phyloP scores from a whole-genome alignment of 345 rosid genomes.

The Zanthoxylum bungeanum region DNA sequence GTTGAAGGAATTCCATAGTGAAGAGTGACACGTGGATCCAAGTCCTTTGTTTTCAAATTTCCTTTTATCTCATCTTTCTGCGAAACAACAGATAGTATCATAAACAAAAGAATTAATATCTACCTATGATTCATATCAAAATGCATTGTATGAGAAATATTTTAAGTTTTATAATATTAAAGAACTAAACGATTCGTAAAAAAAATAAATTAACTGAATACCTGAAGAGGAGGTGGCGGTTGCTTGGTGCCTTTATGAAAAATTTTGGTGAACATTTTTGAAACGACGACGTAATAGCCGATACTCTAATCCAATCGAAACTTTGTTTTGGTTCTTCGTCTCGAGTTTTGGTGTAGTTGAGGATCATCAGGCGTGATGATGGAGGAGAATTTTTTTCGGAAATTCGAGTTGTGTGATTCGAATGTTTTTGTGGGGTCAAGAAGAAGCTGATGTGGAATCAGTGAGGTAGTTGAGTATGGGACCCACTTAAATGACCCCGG shows the following conservation, averaged over 20 bases:
- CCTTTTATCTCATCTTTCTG: constrained; percentile 23
- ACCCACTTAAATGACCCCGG: not conserved
- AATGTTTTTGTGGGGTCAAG: not conserved
- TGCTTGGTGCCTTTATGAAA: constrained; percentile 37
- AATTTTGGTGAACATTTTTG: constrained; percentile 50
- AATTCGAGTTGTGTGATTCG: not conserved
- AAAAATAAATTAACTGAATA: not conserved
- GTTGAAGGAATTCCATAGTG: constrained; percentile 87
- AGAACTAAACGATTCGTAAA: not conserved
- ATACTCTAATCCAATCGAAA: not conserved
- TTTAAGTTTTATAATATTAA: not conserved
- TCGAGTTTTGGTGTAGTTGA: not conserved
- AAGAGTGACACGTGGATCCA: constrained; percentile 49
- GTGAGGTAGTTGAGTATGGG: not conserved
- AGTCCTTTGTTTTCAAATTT: constrained; percentile 33
- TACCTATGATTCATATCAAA: no score
- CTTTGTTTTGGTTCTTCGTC: not conserved
- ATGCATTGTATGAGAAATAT: not conserved
- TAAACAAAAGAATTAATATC: not conserved
- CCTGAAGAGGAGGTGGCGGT: constrained; percentile 33
- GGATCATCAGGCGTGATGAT: not conserved
- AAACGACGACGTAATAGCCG: constrained; percentile 16
- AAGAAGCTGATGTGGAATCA: not conserved
- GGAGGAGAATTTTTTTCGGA: constrained; percentile 1
- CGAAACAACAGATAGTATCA: not conserved